Evolutionary conservation across 2,329 filamentous ascomycete genomes (phyloP).

Genomic region (Cytospora piceae): DNA sequence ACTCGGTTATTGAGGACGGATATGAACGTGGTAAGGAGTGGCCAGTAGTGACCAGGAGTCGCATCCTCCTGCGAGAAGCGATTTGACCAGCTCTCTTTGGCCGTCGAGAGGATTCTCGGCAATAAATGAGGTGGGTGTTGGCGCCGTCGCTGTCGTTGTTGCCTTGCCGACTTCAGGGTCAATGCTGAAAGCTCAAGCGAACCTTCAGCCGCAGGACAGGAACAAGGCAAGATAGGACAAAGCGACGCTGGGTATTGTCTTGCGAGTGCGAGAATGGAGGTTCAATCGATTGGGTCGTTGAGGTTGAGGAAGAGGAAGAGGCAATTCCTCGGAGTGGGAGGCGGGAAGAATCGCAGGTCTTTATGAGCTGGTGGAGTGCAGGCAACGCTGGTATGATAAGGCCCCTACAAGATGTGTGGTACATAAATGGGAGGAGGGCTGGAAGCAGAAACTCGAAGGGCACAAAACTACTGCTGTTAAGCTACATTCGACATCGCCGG

Average conservation of each 20-base stretch:
- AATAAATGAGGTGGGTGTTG: background rate
- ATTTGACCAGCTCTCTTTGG: no score
- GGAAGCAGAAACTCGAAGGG: no score
- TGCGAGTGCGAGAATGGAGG: background rate
- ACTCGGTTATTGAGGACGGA: background rate
- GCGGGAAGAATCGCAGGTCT: background rate
- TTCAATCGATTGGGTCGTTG: background rate
- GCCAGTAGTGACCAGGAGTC: background rate
- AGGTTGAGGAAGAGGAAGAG: background rate
- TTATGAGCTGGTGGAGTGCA: no score
- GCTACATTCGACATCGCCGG: no score
- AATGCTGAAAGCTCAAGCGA: constrained; percentile 6
- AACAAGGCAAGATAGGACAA: background rate
- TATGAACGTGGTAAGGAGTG: background rate
- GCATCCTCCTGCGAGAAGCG: constrained; percentile 1
- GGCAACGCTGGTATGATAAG: no score
- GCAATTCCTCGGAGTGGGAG: background rate
- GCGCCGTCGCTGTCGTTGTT: background rate
- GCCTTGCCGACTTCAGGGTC: constrained; percentile 13
- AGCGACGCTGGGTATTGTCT: background rate
- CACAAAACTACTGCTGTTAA: no score
- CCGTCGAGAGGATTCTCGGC: background rate
- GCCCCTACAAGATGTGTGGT: no score
- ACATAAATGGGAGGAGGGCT: no score
- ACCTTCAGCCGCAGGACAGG: background rate